Conservation (phyloP, 805 yeast genomes). For the Kuraishia molischiana region DNA sequence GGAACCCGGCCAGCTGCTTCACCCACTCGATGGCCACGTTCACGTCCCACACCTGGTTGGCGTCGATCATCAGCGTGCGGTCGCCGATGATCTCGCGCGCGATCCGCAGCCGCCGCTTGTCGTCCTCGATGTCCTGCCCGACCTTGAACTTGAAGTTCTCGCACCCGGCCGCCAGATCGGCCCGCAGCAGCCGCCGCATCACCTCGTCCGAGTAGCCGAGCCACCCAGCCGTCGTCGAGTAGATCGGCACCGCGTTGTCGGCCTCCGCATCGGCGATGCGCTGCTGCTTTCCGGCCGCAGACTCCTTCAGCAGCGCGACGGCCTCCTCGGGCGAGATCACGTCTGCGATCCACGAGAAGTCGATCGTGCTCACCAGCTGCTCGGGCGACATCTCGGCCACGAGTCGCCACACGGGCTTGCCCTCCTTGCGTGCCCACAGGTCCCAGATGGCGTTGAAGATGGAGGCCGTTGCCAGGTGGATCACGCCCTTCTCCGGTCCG, state of each 20-base stretch:
- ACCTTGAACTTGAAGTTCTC: slow-evolving; percentile 30
- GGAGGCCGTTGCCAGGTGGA: slow-evolving; percentile 31
- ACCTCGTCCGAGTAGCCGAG: slow-evolving; percentile 31
- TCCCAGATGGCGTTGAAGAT: slow-evolving; percentile 32
- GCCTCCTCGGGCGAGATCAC: slow-evolving; percentile 32
- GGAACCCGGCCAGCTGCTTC: slow-evolving; percentile 9
- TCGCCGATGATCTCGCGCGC: slow-evolving; percentile 31
- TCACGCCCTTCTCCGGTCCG: slow-evolving; percentile 34
- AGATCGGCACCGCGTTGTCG: slow-evolving; percentile 29
- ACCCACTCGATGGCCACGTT: slow-evolving; percentile 14
- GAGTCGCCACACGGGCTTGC: slow-evolving; percentile 30
- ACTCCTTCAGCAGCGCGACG: slow-evolving; percentile 17
- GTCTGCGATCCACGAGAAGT: slow-evolving; percentile 29
- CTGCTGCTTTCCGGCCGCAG: slow-evolving; percentile 19
- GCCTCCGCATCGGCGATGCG: slow-evolving; percentile 20
- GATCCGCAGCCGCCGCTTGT: slow-evolving; percentile 21
- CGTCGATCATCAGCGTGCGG: slow-evolving; percentile 16
- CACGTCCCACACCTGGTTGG: slow-evolving; percentile 16
- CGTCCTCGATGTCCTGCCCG: slow-evolving; percentile 25
- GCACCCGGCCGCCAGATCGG: slow-evolving; percentile 25
- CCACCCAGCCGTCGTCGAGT: slow-evolving; percentile 36
- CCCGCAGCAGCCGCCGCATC: slow-evolving; percentile 21
- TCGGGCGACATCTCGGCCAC: slow-evolving; percentile 31
- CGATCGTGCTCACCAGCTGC: slow-evolving; percentile 27
- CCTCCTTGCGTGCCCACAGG: slow-evolving; percentile 27